phyloP scores from a whole-genome alignment of 441 rosid species.

The Hura crepitans region DNA sequence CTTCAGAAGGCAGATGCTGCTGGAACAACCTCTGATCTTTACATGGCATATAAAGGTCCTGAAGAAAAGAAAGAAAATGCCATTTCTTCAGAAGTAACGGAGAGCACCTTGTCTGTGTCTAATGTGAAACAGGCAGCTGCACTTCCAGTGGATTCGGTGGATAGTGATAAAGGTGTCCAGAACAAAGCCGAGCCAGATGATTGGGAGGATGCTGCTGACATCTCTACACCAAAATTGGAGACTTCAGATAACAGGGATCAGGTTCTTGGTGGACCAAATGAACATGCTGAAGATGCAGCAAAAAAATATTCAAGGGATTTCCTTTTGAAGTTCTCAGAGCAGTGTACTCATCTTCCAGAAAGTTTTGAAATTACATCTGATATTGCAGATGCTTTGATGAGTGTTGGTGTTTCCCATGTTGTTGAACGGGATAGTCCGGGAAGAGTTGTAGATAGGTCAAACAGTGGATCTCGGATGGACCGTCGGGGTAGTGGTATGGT shows the following conservation, averaged over 20 bases:
- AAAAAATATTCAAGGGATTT: slow-evolving; percentile 95
- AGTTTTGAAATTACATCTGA: slow-evolving; percentile 54
- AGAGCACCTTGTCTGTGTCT: slow-evolving; percentile 27
- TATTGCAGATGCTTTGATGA: slow-evolving; percentile 45
- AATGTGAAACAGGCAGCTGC: slow-evolving; percentile 37
- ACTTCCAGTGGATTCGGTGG: slow-evolving; percentile 29
- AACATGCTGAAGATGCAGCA: slow-evolving; percentile 33
- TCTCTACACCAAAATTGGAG: slow-evolving; percentile 75
- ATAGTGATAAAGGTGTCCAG: slow-evolving; percentile 35
- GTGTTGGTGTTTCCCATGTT: slow-evolving; percentile 36
- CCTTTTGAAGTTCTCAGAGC: slow-evolving; percentile 69
- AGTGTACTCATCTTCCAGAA: slow-evolving; percentile 65
- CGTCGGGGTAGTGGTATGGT: slow-evolving; percentile 59
- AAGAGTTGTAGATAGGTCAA: slow-evolving; percentile 59
- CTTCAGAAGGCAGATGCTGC: slow-evolving; percentile 94
- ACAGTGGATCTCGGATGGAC: slow-evolving; percentile 56
- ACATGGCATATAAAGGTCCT: slow-evolving; percentile 84
- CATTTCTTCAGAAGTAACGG: slow-evolving; percentile 31
- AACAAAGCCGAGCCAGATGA: slow-evolving; percentile 77
- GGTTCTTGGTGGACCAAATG: slow-evolving; percentile 29
- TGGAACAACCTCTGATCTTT: slow-evolving; percentile 79
- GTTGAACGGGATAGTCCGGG: slow-evolving; percentile 61
- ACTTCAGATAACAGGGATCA: slow-evolving; percentile 35
- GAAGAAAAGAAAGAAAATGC: slow-evolving; percentile 65
- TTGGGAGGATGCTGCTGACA: slow-evolving; percentile 97